Conservation (phyloP, 192 early-diverging fungal genomes). For the Coemansia sp. region DNA sequence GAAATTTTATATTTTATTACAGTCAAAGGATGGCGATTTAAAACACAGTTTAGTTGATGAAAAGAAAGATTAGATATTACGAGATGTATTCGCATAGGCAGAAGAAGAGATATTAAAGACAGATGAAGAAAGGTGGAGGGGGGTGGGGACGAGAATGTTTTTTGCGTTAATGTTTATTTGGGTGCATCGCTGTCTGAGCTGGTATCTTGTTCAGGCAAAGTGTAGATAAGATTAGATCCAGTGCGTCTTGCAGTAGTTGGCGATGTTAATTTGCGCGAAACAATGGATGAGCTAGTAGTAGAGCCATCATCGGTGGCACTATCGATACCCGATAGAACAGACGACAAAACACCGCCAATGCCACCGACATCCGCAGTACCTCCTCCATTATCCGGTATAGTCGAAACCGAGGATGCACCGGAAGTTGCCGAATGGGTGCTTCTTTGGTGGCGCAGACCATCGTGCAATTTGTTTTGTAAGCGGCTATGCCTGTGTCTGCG, state of each 20-base stretch:
- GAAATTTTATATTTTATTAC: no score
- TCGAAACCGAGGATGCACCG: background rate
- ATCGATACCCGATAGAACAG: no score
- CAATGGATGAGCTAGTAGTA: constrained; percentile 31
- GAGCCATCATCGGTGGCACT: constrained; percentile 51
- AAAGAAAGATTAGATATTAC: no score
- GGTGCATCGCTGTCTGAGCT: constrained; percentile 42
- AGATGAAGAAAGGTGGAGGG: no score
- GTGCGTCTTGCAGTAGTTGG: constrained; percentile 10
- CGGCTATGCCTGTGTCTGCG: constrained; percentile 25
- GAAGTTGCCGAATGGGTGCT: constrained; percentile 4
- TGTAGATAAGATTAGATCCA: constrained; percentile 26
- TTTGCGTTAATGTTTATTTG: no score
- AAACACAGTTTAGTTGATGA: background rate
- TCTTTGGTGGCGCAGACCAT: constrained; percentile 1
- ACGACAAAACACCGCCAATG: no score
- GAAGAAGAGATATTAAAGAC: no score
- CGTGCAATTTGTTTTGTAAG: no score
- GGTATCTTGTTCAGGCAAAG: constrained; percentile 30
- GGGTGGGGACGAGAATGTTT: no score
- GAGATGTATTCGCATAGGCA: no score
- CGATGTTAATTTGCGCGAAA: constrained; percentile 10
- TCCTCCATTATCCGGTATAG: no score
- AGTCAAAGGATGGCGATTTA: no score
- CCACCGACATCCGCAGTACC: constrained; percentile 3